A percentile compares a stretch with the other conserved stretches of the same genome.
Conservation (phyloP, 306 rosid genomes). For the Erythrophleum fordii region DNA sequence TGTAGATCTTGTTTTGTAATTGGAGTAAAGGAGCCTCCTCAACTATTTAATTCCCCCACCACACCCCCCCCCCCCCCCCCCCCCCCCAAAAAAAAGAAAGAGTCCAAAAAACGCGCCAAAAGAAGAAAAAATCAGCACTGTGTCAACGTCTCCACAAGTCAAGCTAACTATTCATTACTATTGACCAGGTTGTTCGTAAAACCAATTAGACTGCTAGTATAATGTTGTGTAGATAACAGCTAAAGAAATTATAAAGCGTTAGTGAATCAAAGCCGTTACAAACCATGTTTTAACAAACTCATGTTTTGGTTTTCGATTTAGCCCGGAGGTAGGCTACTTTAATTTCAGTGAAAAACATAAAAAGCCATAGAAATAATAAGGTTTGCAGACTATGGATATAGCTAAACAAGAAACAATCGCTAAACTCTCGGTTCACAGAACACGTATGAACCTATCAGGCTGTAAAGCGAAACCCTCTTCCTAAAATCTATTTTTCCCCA, state of each 20-base stretch:
- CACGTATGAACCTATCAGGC: background rate
- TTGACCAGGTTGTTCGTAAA: background rate
- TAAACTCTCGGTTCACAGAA: background rate
- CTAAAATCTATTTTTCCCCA: conserved; percentile 3
- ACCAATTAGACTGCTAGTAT: no score
- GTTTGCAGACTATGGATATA: background rate
- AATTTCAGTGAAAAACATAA: background rate
- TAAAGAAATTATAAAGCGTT: no score
- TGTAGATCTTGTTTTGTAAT: no score
- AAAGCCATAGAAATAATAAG: background rate
- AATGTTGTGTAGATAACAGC: no score
- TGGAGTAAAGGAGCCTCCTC: no score
- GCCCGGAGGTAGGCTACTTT: background rate
- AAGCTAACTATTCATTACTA: background rate
- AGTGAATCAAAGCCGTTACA: background rate
- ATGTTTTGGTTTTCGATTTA: background rate
- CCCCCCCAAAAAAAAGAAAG: no score
- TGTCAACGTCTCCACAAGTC: background rate
- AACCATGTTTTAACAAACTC: background rate
- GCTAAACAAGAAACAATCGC: background rate
- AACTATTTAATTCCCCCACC: no score
- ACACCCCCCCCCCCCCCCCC: no score
- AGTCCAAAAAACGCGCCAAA: no score
- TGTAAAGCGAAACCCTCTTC: conserved; percentile 3
- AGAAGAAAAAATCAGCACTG: background rate